Conservation (phyloP, 805 yeast species). For the Schizosaccharomyces cryophilus region DNA sequence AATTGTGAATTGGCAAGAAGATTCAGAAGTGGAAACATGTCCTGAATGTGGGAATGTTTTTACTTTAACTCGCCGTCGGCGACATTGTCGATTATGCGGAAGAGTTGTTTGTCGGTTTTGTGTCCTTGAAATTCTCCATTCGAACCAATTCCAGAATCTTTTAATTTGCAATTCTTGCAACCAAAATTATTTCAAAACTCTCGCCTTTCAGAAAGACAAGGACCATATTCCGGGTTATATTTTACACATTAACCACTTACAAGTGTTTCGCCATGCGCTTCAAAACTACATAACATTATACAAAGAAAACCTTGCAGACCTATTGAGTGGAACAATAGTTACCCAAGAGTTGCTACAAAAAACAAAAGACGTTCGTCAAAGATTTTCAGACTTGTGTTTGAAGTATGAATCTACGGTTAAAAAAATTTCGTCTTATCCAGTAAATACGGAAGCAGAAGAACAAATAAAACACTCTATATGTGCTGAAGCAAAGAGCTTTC, state of each 20-base stretch:
- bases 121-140: not conserved
- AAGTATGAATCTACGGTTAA: not conserved
- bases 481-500: not conserved
- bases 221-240: not conserved
- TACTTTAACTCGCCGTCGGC: constrained; percentile 38
- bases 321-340: not conserved
- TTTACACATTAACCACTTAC: not conserved
- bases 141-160: not conserved
- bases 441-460: not conserved
- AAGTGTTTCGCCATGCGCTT: not conserved
- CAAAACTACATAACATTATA: not conserved
- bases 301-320: not conserved
- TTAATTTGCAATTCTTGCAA: not conserved
- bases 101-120: constrained; percentile 30
- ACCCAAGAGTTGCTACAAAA: not conserved
- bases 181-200: not conserved
- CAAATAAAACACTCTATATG: not conserved
- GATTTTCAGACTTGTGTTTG: not conserved
- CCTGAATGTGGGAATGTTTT: constrained; percentile 37
- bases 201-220: not conserved
- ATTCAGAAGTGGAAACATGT: constrained; percentile 26
- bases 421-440: not conserved
- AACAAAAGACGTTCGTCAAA: not conserved
- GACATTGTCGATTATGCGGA: constrained; percentile 86
- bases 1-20: constrained; percentile 45